These are phyloP conservation scores for Gynochthodes officinalis DNA, from an alignment of 257 asterid genomes.

Conservation along the genomic window DNA sequence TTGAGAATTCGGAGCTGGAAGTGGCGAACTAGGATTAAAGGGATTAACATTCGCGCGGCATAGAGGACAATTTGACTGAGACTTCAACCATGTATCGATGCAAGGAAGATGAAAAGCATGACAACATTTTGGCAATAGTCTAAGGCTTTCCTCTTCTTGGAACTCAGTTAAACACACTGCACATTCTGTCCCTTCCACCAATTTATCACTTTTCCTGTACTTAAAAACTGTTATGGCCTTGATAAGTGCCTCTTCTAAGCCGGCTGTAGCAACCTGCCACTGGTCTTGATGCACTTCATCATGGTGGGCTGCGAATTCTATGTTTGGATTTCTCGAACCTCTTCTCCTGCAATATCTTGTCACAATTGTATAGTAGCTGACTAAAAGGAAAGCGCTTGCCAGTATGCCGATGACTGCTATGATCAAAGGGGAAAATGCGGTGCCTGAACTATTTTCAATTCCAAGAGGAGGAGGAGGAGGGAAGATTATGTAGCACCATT, in stretches of 20 bases:
- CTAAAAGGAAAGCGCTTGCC: conserved; percentile 59
- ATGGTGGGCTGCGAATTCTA: conserved; percentile 25
- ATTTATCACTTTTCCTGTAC: conserved; percentile 44
- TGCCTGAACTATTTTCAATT: conserved; percentile 32
- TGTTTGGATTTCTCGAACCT: not conserved
- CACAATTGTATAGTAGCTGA: conserved; percentile 64
- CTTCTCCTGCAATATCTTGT: conserved; percentile 58
- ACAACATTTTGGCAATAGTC: conserved; percentile 76
- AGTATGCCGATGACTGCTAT: conserved; percentile 68
- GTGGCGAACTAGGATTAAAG: conserved; percentile 10
- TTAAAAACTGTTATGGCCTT: conserved; percentile 51
- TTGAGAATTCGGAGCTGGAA: conserved; percentile 18
- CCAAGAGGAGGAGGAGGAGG: conserved; percentile 72
- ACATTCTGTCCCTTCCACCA: conserved; percentile 67
- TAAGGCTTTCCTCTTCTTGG: conserved; percentile 56
- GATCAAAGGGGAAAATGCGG: conserved; percentile 56
- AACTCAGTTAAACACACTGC: conserved; percentile 75
- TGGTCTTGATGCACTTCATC: conserved; percentile 39
- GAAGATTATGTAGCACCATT: conserved; percentile 67
- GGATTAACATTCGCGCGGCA: conserved; percentile 54
- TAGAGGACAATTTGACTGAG: conserved; percentile 76
- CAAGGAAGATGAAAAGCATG: conserved; percentile 89
- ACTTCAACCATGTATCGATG: conserved; percentile 73
- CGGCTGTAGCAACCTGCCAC: conserved; percentile 35
- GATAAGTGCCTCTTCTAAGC: conserved; percentile 62